A percentile compares a stretch with the other conserved stretches of the same genome.
Evolutionary conservation across 1,284 basidiomycete species (phyloP).

Genomic region (Fereydounia khargensis): DNA sequence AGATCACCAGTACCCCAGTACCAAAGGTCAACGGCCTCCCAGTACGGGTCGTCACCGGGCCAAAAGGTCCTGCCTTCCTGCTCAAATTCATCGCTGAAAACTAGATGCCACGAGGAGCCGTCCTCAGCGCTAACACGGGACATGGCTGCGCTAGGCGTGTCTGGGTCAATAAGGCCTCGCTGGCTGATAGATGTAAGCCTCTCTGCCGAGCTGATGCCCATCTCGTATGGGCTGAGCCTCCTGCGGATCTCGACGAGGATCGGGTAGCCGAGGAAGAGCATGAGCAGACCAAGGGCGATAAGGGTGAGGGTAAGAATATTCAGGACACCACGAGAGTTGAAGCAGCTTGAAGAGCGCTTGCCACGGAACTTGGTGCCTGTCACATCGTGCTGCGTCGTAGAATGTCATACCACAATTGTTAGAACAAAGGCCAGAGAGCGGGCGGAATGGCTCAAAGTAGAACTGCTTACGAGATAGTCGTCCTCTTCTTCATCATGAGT

Average conservation of each 20-base stretch:
- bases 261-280: conserved; percentile 53
- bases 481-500: not conserved
- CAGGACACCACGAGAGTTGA: conserved; percentile 38
- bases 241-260: conserved; percentile 29
- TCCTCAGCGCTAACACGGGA: conserved; percentile 16
- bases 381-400: no score
- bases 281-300: conserved; percentile 35
- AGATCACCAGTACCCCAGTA: conserved; percentile 52
- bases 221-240: not conserved
- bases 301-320: conserved; percentile 48
- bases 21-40: conserved; percentile 51
- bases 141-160: conserved; percentile 31
- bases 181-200: conserved; percentile 4
- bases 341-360: conserved; percentile 13
- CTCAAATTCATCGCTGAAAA: conserved; percentile 72
- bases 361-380: no score
- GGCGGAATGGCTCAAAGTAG: no score
- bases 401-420: no score
- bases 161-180: conserved; percentile 39
- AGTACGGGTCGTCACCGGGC: conserved; percentile 56
- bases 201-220: not conserved
- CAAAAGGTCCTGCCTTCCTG: conserved; percentile 66
- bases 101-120: conserved; percentile 61
- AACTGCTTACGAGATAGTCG: no score
- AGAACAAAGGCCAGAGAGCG: no score